A percentile compares a stretch with the other conserved stretches of the same genome.
These are phyloP conservation scores for Yarrowia keelungensis DNA, from an alignment of 805 yeast species.

Conservation along the genomic window DNA sequence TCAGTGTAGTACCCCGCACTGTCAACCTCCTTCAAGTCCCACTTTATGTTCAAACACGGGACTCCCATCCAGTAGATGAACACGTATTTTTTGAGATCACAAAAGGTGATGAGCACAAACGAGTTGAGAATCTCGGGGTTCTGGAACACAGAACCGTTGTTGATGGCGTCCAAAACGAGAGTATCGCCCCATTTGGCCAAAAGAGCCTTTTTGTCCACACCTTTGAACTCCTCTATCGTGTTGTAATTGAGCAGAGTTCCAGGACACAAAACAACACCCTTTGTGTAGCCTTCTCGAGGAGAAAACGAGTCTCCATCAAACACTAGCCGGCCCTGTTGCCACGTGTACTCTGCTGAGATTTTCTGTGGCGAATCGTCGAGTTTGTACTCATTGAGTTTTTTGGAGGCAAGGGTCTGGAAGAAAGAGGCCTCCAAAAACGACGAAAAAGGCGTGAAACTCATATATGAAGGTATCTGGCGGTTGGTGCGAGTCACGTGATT, in stretches of 20 bases:
- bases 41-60: conserved; percentile 66
- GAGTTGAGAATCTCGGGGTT: conserved; percentile 54
- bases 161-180: conserved; percentile 47
- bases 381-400: conserved; percentile 76
- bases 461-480: neutral
- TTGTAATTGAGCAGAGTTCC: conserved; percentile 69
- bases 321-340: conserved; percentile 23
- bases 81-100: conserved; percentile 87
- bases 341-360: conserved; percentile 19
- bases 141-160: conserved; percentile 49
- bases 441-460: conserved; percentile 58
- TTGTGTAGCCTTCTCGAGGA: conserved; percentile 39
- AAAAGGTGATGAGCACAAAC: conserved; percentile 69
- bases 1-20: neutral
- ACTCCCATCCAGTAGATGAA: conserved; percentile 90
- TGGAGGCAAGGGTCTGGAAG: conserved; percentile 73
- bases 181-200: conserved; percentile 55
- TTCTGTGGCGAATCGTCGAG: conserved; percentile 55
- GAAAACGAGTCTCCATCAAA: conserved; percentile 44
- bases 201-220: conserved; percentile 65
- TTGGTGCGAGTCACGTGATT: too few relatives aligned
- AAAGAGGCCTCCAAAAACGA: conserved; percentile 88
- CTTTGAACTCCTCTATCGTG: conserved; percentile 85
- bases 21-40: conserved; percentile 50
- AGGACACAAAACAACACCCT: conserved; percentile 45